phyloP scores from a whole-genome alignment of 805 yeast species.

The Yarrowia sp. region DNA sequence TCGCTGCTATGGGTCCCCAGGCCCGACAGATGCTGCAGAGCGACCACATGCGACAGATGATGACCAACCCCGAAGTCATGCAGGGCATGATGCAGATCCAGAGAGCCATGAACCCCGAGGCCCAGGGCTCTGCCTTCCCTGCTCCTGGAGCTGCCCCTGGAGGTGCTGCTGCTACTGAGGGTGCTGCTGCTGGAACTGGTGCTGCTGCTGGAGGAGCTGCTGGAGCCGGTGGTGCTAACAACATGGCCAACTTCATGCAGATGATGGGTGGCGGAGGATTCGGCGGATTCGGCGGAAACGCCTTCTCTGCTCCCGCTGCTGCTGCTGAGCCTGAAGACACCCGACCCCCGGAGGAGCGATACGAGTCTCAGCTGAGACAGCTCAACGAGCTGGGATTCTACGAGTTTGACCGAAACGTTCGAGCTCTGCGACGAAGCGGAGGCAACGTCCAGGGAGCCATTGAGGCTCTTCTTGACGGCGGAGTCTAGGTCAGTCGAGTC shows the following conservation, averaged over 20 bases:
- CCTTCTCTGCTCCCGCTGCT: slow-evolving; percentile 48
- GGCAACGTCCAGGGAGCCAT: slow-evolving; percentile 98
- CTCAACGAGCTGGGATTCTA: slow-evolving; percentile 85
- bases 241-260: slow-evolving; percentile 36
- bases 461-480: slow-evolving; percentile 77
- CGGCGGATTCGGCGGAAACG: slow-evolving; percentile 55
- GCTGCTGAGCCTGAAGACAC: slow-evolving; percentile 59
- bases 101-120: slow-evolving; percentile 52
- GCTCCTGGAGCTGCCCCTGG: slow-evolving; percentile 49
- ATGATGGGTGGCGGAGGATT: slow-evolving; percentile 40
- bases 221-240: slow-evolving; percentile 20
- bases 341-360: slow-evolving; percentile 82
- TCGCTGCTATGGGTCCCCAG: slow-evolving; percentile 84
- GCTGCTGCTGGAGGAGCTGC: slow-evolving; percentile 41
- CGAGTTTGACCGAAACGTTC: slow-evolving; percentile 90
- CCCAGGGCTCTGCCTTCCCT: slow-evolving; percentile 54
- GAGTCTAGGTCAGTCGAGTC: slow-evolving; percentile 49
- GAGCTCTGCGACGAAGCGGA: slow-evolving; percentile 92
- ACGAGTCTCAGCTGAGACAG: slow-evolving; percentile 73
- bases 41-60: slow-evolving; percentile 79
- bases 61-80: slow-evolving; percentile 84
- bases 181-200: slow-evolving; percentile 42
- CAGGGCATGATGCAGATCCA: slow-evolving; percentile 82
- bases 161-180: slow-evolving; percentile 41
- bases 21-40: slow-evolving; percentile 84